These are phyloP conservation scores for Porphyra umbilicalis DNA, from an alignment of 31 red algal genomes.

Conservation along the genomic window DNA sequence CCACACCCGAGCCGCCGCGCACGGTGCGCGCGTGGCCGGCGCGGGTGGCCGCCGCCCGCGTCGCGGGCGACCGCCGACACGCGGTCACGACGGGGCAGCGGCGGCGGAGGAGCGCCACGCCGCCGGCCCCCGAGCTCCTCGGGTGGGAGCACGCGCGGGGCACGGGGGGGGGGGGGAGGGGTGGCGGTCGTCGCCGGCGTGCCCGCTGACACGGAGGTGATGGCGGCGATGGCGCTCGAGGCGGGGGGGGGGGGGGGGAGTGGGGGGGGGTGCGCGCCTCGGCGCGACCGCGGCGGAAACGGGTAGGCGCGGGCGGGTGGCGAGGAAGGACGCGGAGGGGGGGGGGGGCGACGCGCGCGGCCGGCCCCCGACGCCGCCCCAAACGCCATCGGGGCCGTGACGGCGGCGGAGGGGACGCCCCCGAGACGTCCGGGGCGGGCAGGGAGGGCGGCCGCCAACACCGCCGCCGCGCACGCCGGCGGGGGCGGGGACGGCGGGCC, in stretches of 20 bases:
- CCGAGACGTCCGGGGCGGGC: conserved; percentile 23
- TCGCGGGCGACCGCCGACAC: too few species aligned
- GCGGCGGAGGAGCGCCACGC: too few species aligned
- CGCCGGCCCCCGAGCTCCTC: too few species aligned
- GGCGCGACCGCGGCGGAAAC: not conserved
- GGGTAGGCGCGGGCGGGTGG: conserved; percentile 2
- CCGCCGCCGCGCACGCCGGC: conserved; percentile 30
- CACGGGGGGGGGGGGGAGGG: too few species aligned
- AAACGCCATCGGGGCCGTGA: conserved; percentile 4
- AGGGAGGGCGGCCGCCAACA: conserved; percentile 29
- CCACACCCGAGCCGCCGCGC: too few species aligned
- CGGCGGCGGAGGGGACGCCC: conserved; percentile 23
- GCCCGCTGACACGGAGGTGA: too few species aligned
- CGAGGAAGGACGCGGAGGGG: not conserved
- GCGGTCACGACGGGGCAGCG: too few species aligned
- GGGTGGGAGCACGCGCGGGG: too few species aligned
- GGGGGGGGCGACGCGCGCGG: not conserved
- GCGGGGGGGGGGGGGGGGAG: not conserved
- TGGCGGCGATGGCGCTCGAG: not conserved
- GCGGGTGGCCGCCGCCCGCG: too few species aligned
- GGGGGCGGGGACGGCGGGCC: conserved; percentile 21
- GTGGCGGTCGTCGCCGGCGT: too few species aligned
- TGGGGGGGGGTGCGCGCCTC: conserved; percentile 1
- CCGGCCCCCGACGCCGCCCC: not conserved
- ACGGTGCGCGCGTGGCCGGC: too few species aligned